A percentile compares a stretch with the other conserved stretches of the same genome.
Conservation (phyloP, 2,329 filamentous ascomycete species). For the Diaporthe sp. region DNA sequence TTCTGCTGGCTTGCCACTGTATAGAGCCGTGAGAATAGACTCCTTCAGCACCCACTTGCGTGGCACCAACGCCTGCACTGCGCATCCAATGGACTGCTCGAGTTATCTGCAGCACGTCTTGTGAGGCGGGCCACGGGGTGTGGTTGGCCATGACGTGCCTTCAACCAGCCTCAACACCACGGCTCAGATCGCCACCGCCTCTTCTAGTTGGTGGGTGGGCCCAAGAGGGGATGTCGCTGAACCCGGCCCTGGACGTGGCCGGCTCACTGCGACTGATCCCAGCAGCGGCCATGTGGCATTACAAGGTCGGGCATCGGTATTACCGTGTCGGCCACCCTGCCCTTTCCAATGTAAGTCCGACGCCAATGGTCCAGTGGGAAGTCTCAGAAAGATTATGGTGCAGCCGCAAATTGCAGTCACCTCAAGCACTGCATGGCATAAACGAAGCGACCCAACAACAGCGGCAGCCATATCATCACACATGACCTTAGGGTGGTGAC, state of each 20-base stretch:
- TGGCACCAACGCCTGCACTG: background rate
- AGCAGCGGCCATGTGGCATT: constrained; percentile 39
- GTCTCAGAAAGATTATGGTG: constrained; percentile 35
- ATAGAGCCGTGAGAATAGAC: background rate
- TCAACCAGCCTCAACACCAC: constrained; percentile 37
- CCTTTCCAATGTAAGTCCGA: constrained; percentile 31
- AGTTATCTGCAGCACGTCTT: background rate
- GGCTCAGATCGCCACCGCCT: constrained; percentile 29
- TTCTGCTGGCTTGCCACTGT: constrained; percentile 16
- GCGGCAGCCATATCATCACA: constrained; percentile 36
- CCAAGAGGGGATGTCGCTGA: background rate
- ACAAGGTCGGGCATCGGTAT: constrained; percentile 38
- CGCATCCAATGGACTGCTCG: constrained; percentile 1
- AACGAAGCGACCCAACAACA: constrained; percentile 29
- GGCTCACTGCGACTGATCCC: constrained; percentile 30
- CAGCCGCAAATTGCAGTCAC: constrained; percentile 38
- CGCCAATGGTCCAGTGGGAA: constrained; percentile 31
- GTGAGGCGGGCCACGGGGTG: background rate
- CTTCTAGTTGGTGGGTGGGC: constrained; percentile 31
- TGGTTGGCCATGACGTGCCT: background rate
- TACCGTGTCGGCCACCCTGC: constrained; percentile 38
- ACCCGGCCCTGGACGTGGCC: constrained; percentile 36
- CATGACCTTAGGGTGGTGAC: constrained; percentile 34
- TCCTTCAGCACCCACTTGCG: background rate
- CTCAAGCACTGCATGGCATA: constrained; percentile 25